Conservation (phyloP, 2,329 filamentous ascomycete species). For the Penicillium sp. region DNA sequence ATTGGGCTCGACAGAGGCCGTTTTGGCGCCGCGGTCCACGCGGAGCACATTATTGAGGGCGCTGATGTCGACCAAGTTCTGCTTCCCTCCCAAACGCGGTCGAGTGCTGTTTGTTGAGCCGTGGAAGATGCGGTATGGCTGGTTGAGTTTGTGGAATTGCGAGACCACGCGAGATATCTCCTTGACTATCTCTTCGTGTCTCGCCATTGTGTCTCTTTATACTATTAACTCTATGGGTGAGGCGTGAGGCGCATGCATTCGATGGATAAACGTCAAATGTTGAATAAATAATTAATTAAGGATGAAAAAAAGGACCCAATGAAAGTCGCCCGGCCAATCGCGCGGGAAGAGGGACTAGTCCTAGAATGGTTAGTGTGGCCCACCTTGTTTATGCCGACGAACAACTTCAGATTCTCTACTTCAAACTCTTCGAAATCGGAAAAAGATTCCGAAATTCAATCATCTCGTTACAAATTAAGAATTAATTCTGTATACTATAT, state of each 20-base stretch:
- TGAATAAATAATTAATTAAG: background rate
- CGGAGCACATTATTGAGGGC: slow-evolving; percentile 17
- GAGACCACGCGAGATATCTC: slow-evolving; percentile 12
- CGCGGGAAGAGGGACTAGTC: background rate
- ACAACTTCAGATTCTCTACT: no score
- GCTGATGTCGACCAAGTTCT: slow-evolving; percentile 23
- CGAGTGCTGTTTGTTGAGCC: slow-evolving; percentile 75
- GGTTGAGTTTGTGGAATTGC: slow-evolving; percentile 42
- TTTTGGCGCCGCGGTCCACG: slow-evolving; percentile 44
- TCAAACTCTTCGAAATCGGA: no score
- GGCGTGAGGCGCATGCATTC: background rate
- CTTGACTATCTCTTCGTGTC: slow-evolving; percentile 13
- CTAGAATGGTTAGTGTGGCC: background rate
- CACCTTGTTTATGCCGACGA: no score
- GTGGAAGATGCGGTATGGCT: slow-evolving; percentile 71
- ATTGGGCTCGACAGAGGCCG: slow-evolving; percentile 66
- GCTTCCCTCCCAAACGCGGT: slow-evolving; percentile 32
- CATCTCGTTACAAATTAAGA: no score
- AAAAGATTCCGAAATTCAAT: no score
- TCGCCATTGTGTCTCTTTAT: background rate
- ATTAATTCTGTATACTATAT: no score
- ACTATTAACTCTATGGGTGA: background rate
- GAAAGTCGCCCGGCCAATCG: background rate
- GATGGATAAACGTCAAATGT: background rate
- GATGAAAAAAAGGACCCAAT: background rate